Conservation (phyloP, 83 land plant genomes). For the Picea abies region DNA sequence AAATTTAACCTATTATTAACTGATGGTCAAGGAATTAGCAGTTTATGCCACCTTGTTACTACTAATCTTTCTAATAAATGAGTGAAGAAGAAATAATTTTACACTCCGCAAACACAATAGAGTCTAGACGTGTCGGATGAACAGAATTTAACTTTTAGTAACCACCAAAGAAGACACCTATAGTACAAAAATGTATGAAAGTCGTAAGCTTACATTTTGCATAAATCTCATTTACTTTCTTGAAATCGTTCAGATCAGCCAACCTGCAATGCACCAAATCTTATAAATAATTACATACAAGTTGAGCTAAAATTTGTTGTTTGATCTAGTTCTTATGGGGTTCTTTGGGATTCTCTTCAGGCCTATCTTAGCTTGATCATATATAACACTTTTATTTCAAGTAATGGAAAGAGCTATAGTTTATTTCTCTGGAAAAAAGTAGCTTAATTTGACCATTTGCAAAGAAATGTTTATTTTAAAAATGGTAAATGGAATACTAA, state of each 20-base stretch:
- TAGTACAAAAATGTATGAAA: neutral
- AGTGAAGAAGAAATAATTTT: neutral
- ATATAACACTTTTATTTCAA: too few relatives aligned
- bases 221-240: conserved; percentile 93
- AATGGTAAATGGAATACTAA: neutral
- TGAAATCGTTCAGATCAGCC: conserved; percentile 95
- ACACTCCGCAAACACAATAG: neutral
- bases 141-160: neutral
- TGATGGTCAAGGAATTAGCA: too few relatives aligned
- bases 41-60: too few relatives aligned
- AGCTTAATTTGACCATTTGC: neutral
- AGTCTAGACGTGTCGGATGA: neutral
- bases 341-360: too few relatives aligned
- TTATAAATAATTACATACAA: neutral
- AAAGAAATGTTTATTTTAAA: conserved; percentile 7
- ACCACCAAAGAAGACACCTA: conserved; percentile 1
- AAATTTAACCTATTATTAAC: too few relatives aligned
- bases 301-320: neutral
- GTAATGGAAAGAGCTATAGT: too few relatives aligned
- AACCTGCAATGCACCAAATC: conserved; percentile 55
- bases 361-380: too few relatives aligned
- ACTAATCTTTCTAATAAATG: neutral
- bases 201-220: conserved; percentile 69
- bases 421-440: neutral
- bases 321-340: too few relatives aligned